These are phyloP conservation scores for Pleurotus salmoneostramineus DNA, from an alignment of 768 basidiomycete species.

Conservation along the genomic window DNA sequence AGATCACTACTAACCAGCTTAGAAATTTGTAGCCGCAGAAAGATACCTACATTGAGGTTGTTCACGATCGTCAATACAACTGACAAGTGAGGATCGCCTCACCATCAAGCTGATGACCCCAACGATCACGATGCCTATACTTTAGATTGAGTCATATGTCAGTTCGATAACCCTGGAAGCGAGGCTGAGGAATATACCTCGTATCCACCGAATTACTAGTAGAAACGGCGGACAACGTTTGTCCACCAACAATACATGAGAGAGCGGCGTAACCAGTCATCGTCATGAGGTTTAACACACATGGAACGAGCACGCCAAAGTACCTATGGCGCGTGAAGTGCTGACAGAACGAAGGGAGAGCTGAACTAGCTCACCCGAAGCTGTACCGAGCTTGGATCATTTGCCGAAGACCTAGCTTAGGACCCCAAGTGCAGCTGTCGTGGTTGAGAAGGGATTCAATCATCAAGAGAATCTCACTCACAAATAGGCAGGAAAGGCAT, in stretches of 20 bases:
- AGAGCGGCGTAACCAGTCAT: conserved; percentile 71
- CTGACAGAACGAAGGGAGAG: neutral
- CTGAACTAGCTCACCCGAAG: conserved; percentile 25
- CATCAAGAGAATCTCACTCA: conserved; percentile 18
- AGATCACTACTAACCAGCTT: conserved; percentile 29
- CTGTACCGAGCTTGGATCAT: conserved; percentile 65
- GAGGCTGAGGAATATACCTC: conserved; percentile 18
- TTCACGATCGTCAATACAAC: neutral
- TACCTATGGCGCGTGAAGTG: conserved; percentile 32
- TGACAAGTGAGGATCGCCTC: neutral
- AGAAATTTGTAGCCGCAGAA: conserved; percentile 56
- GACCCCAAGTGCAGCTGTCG: conserved; percentile 65
- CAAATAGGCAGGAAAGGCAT: conserved; percentile 60
- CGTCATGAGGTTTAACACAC: conserved; percentile 57
- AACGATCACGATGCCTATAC: conserved; percentile 82
- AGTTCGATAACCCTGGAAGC: neutral
- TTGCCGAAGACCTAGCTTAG: conserved; percentile 80
- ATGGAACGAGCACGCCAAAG: conserved; percentile 60
- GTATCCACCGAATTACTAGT: conserved; percentile 23
- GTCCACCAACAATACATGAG: conserved; percentile 70
- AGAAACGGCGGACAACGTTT: conserved; percentile 39
- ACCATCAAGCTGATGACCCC: conserved; percentile 58
- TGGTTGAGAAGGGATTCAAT: conserved; percentile 14
- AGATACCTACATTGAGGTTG: conserved; percentile 30
- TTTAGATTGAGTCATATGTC: conserved; percentile 16